Evolutionary conservation across 768 basidiomycete species (phyloP).

Genomic region (Paxillus ammoniavirescens): DNA sequence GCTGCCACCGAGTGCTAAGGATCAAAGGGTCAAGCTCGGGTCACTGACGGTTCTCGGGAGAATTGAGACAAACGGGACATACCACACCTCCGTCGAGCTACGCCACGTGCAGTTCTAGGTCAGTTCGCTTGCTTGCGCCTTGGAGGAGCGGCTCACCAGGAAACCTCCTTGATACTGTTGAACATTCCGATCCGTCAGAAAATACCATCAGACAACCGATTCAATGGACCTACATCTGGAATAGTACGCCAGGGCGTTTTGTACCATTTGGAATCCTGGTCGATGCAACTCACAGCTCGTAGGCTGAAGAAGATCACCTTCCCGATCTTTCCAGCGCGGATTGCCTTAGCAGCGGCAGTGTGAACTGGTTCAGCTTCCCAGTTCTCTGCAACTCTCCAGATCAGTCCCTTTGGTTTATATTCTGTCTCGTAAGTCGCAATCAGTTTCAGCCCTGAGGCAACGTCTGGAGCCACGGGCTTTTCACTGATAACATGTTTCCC

Average conservation of each 20-base stretch:
- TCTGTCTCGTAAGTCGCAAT: slow-evolving; percentile 63
- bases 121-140: background rate
- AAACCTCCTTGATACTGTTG: slow-evolving; percentile 77
- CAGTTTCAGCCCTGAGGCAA: slow-evolving; percentile 58
- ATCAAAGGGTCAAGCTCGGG: background rate
- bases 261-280: slow-evolving; percentile 69
- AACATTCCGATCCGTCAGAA: slow-evolving; percentile 4
- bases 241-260: slow-evolving; percentile 82
- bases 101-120: slow-evolving; percentile 1
- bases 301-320: slow-evolving; percentile 67
- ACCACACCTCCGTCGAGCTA: slow-evolving; percentile 82
- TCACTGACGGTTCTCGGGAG: background rate
- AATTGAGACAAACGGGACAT: slow-evolving; percentile 26
- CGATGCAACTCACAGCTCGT: slow-evolving; percentile 49
- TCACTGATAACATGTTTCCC: slow-evolving; percentile 90
- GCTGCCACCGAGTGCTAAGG: slow-evolving; percentile 64
- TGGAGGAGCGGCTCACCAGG: slow-evolving; percentile 49
- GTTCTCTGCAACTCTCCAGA: slow-evolving; percentile 85
- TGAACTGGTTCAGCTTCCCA: slow-evolving; percentile 66
- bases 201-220: background rate
- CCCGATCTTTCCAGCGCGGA: slow-evolving; percentile 66
- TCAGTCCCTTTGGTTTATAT: slow-evolving; percentile 64
- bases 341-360: slow-evolving; percentile 40
- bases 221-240: slow-evolving; percentile 59
- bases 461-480: slow-evolving; percentile 79